A percentile compares a stretch with the other conserved stretches of the same genome.
Evolutionary conservation across 31 red algal species (phyloP).

Genomic region (Porphyra umbilicalis): DNA sequence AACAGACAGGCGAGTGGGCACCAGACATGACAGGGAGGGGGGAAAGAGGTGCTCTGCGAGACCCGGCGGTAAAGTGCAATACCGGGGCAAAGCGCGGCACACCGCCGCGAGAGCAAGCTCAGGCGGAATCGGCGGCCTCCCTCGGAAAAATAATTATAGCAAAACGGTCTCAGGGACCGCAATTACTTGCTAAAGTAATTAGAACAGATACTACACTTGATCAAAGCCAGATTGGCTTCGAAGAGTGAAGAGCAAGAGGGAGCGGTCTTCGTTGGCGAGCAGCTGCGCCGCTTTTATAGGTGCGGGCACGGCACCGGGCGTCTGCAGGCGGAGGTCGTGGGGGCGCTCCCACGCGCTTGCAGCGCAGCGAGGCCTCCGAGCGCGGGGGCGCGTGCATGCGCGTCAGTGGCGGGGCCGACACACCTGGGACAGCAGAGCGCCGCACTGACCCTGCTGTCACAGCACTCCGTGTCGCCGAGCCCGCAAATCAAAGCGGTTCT

Average conservation of each 20-base stretch:
- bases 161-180: slow-evolving; percentile 84
- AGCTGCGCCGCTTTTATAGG: background rate
- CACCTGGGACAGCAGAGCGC: background rate
- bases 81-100: slow-evolving; percentile 83
- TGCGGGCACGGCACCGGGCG: background rate
- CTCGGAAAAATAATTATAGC: slow-evolving; percentile 96
- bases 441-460: too few species aligned
- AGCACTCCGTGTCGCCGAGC: too few species aligned
- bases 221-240: slow-evolving; percentile 51
- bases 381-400: too few species aligned
- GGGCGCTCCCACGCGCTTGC: too few species aligned
- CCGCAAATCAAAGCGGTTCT: background rate
- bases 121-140: slow-evolving; percentile 30
- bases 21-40: slow-evolving; percentile 12
- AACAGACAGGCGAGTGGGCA: background rate
- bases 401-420: background rate
- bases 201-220: slow-evolving; percentile 99
- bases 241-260: background rate
- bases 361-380: too few species aligned
- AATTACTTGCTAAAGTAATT: slow-evolving; percentile 97
- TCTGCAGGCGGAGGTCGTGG: too few species aligned
- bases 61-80: slow-evolving; percentile 87
- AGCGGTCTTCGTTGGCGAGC: too few species aligned
- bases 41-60: slow-evolving; percentile 90
- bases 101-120: slow-evolving; percentile 58